phyloP scores from a whole-genome alignment of 2,329 filamentous ascomycete genomes.

The Neurospora crassa region DNA sequence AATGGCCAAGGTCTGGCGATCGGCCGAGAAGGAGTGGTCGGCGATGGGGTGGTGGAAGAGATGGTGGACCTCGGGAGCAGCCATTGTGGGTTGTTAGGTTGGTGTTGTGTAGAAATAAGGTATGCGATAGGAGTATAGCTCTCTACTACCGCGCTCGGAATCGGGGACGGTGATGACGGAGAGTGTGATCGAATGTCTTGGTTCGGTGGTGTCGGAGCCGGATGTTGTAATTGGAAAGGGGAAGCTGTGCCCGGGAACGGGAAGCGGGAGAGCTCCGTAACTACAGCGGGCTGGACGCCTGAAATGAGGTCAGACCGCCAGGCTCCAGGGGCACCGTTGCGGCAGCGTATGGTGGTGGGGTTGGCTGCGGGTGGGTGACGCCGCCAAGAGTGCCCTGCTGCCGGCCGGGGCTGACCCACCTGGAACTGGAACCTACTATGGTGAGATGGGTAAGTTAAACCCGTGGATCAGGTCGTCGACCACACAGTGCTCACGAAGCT shows the following conservation, averaged over 20 bases:
- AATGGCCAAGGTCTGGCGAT: constrained; percentile 80
- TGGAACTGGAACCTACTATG: no score
- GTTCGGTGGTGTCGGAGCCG: constrained; percentile 6
- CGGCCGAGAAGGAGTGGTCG: constrained; percentile 95
- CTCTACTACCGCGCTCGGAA: constrained; percentile 73
- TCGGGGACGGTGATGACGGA: neutral
- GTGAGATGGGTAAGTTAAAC: no score
- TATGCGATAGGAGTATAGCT: constrained; percentile 75
- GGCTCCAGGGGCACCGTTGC: neutral
- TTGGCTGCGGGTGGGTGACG: neutral
- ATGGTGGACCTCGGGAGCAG: constrained; percentile 83
- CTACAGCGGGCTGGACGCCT: neutral
- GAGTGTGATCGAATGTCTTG: constrained; percentile 1
- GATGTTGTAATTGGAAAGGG: constrained; percentile 5
- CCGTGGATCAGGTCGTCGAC: no score
- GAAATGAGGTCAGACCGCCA: neutral
- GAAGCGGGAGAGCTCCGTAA: neutral
- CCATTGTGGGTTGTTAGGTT: constrained; percentile 47
- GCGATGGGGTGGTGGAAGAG: constrained; percentile 94
- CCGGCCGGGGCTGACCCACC: neutral
- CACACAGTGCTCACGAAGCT: no score
- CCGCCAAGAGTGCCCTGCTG: neutral
- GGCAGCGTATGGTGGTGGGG: constrained; percentile 1
- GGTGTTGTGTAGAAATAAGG: neutral
- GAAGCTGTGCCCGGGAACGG: neutral